Evolutionary conservation across 106 monocot genomes (phyloP).

Genomic region (Phalaenopsis equestris): DNA sequence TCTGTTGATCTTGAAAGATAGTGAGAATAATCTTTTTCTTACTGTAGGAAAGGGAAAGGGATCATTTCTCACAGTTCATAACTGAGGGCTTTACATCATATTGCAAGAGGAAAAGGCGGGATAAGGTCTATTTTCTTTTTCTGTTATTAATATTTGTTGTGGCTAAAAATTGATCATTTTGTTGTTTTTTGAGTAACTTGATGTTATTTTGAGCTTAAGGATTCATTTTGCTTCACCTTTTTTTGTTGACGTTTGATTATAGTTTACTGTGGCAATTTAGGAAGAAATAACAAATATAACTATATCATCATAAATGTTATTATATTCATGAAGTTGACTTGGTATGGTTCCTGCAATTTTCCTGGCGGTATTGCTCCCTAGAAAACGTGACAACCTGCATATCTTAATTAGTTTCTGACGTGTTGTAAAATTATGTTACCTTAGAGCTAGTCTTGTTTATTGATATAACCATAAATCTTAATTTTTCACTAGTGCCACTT

Average conservation of each 20-base stretch:
- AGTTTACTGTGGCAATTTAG: background rate
- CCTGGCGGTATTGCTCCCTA: background rate
- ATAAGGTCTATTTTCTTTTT: slow-evolving; percentile 52
- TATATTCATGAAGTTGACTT: background rate
- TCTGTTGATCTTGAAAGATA: background rate
- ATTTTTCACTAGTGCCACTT: too few species aligned
- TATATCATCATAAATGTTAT: background rate
- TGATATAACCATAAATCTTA: background rate
- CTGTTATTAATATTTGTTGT: background rate
- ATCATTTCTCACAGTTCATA: slow-evolving; percentile 96
- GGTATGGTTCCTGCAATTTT: background rate
- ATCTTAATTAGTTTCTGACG: background rate
- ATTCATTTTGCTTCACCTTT: background rate
- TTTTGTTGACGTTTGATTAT: background rate
- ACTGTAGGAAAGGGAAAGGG: slow-evolving; percentile 80
- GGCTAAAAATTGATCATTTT: background rate
- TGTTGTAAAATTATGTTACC: background rate
- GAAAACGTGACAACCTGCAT: background rate
- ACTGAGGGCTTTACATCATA: slow-evolving; percentile 95
- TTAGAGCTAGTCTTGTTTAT: background rate
- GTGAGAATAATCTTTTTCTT: background rate
- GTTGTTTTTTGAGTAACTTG: background rate
- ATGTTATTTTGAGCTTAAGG: background rate
- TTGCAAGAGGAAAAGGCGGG: slow-evolving; percentile 91
- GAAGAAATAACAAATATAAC: background rate